Evolutionary conservation across 2,329 filamentous ascomycete species (phyloP), one percentile per base, ranked within the genome.

Genomic region (Aspergillus spinulosporus): DNA sequence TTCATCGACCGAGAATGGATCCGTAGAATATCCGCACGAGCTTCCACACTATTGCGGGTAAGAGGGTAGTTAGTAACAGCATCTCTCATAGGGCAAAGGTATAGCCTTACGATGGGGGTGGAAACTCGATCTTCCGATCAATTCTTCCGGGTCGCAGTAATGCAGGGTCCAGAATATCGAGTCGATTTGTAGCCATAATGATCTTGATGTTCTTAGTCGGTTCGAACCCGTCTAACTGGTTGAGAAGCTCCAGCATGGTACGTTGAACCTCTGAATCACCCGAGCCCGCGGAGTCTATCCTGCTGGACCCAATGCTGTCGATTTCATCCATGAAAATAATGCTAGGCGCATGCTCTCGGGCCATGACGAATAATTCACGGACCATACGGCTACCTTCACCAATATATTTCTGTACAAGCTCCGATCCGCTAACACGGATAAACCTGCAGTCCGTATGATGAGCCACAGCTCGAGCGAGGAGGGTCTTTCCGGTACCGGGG

Each of bases 241-340:
- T 99, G 63, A 99, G 86, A 59, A 99, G 82, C 76, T 99, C 94
- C 78, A 99, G 79, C 94, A 99, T 99, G 47, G 94, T 99, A 69
- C 94, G 88, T 79, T 99, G 94, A 52, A 99, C 94, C 77, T 99
- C 94, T 1, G 92, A 97, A 72, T 99, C 94, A 70, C 94, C 94
- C 52, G 92, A 92, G 15, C 90, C 95, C 57, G 90, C 95, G 28
- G 93, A 93, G 73, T 99, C 94, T 52, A 99, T 93, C 77, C 94
- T 90, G 59, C 92, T 96, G 34, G 92, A 97, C 62, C 94, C 94
- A 76, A 99, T 99, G 66, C 90, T 96, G 81, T 99, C 94, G 76
- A 99, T 97, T 77, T 99, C 94, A 75, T 99, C 94, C 94, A 99
- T 99, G 82, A 99, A 99, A 77, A 99, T 99, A 78, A 99, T 99